Percentiles rank a stretch among this genome's conserved stretches.
These are phyloP conservation scores for Taphrina betulina DNA, from an alignment of 1,139 yeast genomes.

Conservation along the genomic window DNA sequence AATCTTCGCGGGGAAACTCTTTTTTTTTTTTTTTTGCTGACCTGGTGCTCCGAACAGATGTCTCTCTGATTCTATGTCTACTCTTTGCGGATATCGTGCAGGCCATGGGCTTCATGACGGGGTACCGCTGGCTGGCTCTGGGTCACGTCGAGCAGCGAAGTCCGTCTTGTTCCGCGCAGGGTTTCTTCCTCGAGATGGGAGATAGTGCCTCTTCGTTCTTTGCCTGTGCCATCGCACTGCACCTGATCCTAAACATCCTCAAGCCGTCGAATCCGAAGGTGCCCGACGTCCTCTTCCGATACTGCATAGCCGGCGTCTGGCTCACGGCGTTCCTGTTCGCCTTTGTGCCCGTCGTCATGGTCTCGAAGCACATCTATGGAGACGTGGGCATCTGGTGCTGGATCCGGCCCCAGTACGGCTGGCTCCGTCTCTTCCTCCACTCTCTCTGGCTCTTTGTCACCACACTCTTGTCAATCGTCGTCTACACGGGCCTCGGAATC, in stretches of 20 bases:
- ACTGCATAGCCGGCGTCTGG: conserved; percentile 3
- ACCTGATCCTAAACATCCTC: neutral
- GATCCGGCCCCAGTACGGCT: neutral
- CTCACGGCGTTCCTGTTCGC: neutral
- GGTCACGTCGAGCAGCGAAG: neutral
- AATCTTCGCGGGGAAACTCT: too few relatives aligned
- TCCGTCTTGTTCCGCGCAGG: conserved; percentile 7
- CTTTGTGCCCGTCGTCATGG: neutral
- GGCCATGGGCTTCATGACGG: conserved; percentile 1
- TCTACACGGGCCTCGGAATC: conserved; percentile 3
- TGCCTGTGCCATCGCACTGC: conserved; percentile 7
- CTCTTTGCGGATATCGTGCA: conserved; percentile 1
- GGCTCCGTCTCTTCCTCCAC: conserved; percentile 7
- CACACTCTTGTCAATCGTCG: neutral
- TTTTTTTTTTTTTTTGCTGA: too few relatives aligned
- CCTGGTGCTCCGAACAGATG: too few relatives aligned
- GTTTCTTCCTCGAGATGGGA: conserved; percentile 4
- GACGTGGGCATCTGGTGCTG: conserved; percentile 13
- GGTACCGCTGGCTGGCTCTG: conserved; percentile 1
- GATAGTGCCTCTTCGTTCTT: conserved; percentile 8
- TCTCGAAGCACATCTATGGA: neutral
- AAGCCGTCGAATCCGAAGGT: conserved; percentile 5
- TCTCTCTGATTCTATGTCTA: conserved; percentile 1
- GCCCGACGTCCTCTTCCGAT: neutral
- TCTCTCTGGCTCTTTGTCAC: neutral